Evolutionary conservation across 345 rosid species (phyloP), one percentile per base, ranked within the genome.

Genomic region (Eucalyptus regnans): DNA sequence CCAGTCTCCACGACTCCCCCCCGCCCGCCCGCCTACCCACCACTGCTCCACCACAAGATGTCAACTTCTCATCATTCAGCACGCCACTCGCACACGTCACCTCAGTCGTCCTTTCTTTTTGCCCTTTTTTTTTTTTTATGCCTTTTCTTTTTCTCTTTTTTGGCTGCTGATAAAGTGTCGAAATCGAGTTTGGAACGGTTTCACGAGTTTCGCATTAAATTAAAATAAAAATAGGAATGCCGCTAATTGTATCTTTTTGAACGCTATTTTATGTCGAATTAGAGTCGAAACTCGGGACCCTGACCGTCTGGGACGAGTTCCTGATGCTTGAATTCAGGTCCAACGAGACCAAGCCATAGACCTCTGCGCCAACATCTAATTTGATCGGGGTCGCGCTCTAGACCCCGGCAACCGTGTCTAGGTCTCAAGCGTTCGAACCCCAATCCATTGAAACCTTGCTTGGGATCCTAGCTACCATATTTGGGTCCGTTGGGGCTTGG

Each of bases 361-460:
- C 5, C 37, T 64, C 3, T 6, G 2, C 3, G 2, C 71, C 37
- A 14, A 13, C 8, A 14, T n/a, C 18, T 13, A 12, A 12, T 4
- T 29, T n/a, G 3, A 64, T 64, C 2, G 5, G n/a, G 37, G 71
- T 13, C 18, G 5, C 1, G 2, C 37, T 14, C 3, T 0, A 1
- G 17, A 4, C 9, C 10, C 10, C 0, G 0, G 0, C 0, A 3
- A 37, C 1, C 0, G 0, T n/a, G 76, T 15, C 10, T 6, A n/a
- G 6, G 10, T 7, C 76, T 10, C 10, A n/a, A 15, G 1, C 79
- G 4, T 66, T 7, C 5, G 6, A 66, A 31, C 18, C 6, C 5
- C 0, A 0, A 2, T n/a, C 22, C 6, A 66, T 8, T 9, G 12
- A 66, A 22, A 3, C 62, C 29, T 23, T 9, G 3, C 3, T 56